phyloP scores from a whole-genome alignment of 768 basidiomycete genomes.

The Dendrothele bispora region DNA sequence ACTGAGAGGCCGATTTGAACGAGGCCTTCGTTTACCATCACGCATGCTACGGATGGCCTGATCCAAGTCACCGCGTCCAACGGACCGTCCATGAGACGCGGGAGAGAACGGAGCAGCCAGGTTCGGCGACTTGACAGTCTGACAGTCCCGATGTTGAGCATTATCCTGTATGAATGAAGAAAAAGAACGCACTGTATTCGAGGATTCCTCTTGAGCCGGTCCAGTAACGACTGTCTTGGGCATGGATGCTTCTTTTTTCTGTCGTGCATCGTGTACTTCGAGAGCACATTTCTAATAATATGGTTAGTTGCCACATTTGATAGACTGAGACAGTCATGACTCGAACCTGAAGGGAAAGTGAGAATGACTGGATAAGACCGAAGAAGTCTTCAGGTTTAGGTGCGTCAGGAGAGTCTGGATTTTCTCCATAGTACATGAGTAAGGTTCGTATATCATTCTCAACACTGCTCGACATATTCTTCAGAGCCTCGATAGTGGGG shows the following conservation, averaged over 20 bases:
- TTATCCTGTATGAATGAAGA: not conserved
- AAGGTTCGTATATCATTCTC: conserved; percentile 61
- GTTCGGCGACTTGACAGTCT: conserved; percentile 46
- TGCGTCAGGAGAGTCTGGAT: conserved; percentile 58
- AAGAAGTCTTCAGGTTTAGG: conserved; percentile 86
- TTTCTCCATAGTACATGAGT: conserved; percentile 77
- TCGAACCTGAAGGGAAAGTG: conserved; percentile 65
- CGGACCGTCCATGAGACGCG: conserved; percentile 47
- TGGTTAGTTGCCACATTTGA: not conserved
- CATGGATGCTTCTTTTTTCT: conserved; percentile 27
- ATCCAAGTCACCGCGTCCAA: conserved; percentile 81
- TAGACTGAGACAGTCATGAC: not conserved
- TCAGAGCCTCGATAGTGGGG: conserved; percentile 62
- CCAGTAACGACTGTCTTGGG: conserved; percentile 23
- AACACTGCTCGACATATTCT: conserved; percentile 55
- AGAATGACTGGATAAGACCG: conserved; percentile 70
- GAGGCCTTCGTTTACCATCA: conserved; percentile 56
- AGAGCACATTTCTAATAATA: conserved; percentile 63
- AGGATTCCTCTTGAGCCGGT: conserved; percentile 14
- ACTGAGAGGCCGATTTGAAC: conserved; percentile 58
- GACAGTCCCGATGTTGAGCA: conserved; percentile 14
- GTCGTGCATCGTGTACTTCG: conserved; percentile 57
- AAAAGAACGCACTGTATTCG: conserved; percentile 21
- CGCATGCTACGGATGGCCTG: conserved; percentile 82
- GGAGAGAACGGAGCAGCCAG: conserved; percentile 24